These are phyloP conservation scores for Karstenula rhodostoma DNA, from an alignment of 2,329 filamentous ascomycete species.

Conservation along the genomic window DNA sequence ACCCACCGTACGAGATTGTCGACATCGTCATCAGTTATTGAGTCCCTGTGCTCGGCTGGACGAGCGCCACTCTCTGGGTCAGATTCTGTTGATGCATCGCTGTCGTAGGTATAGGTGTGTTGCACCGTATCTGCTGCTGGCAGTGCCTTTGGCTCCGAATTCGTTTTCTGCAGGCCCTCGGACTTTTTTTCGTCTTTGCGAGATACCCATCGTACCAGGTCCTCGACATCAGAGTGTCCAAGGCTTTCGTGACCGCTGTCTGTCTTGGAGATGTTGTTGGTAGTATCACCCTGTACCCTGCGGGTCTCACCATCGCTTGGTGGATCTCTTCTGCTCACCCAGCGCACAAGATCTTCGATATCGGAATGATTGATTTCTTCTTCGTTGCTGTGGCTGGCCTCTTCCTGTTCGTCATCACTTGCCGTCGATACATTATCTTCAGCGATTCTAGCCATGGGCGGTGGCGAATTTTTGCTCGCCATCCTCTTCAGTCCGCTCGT, in stretches of 20 bases:
- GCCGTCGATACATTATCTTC: slow-evolving; percentile 36
- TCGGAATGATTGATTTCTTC: slow-evolving; percentile 42
- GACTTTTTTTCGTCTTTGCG: slow-evolving; percentile 22
- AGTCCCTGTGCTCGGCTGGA: slow-evolving; percentile 4
- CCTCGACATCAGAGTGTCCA: slow-evolving; percentile 41
- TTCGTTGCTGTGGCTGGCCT: slow-evolving; percentile 19
- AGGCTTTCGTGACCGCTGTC: slow-evolving; percentile 41
- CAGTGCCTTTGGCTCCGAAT: neutral
- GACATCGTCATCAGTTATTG: slow-evolving; percentile 31
- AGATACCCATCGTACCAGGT: slow-evolving; percentile 38
- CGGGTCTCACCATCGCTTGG: slow-evolving; percentile 37
- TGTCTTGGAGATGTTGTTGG: slow-evolving; percentile 19
- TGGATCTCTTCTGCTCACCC: slow-evolving; percentile 43
- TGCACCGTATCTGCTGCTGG: neutral
- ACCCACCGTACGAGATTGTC: slow-evolving; percentile 39
- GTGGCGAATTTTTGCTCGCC: slow-evolving; percentile 36
- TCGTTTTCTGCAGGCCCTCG: neutral
- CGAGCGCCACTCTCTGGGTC: slow-evolving; percentile 30
- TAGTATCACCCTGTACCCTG: slow-evolving; percentile 8
- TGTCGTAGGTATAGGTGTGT: slow-evolving; percentile 37
- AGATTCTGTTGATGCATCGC: slow-evolving; percentile 40
- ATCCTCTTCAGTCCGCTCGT: slow-evolving; percentile 36
- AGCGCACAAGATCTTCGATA: slow-evolving; percentile 44
- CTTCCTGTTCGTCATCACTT: slow-evolving; percentile 32
- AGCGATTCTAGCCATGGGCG: slow-evolving; percentile 33